Evolutionary conservation across 306 rosid genomes (phyloP), one percentile per base, ranked within the genome.

Genomic region (Citrullus amarus): DNA sequence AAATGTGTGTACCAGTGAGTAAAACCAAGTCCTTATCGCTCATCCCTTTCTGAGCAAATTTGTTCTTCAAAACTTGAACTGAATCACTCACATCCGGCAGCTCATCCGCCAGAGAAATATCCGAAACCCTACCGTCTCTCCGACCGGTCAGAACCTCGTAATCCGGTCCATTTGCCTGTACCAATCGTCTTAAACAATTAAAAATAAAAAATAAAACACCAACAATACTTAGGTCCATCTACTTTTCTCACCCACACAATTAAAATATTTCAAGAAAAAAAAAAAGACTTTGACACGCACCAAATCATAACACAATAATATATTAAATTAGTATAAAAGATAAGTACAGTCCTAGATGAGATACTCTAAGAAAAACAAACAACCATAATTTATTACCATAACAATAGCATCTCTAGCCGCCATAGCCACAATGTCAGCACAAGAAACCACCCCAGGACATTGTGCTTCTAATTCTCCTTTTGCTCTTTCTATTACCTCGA

Each of bases 21-120:
- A 90, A 85, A n/a, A 92, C 98, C 38, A 94, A 92, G 87, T 94
- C 98, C 73, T 87, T 90, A 0, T 82, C 86, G 1, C 85, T 78
- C 82, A 94, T 92, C 15, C 98, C 97, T 78, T 88, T 92, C 46
- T 76, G 36, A 0, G 67, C 65, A 77, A 92, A 92, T 88, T 90
- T 94, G 44, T 57, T 54, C 83, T 87, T 92, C 78, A 94, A 90
- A 83, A 50, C 53, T 78, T 88, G 80, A 80, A 90, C 83, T 2
- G 97, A 85, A 67, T 94, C 95, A 80, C 84, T 48, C n/a, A 94
- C 95, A 3, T 89, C 96, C 13, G 98, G 98, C 92, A 94, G 87
- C 3, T 83, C 88, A 17, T 5, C 82, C 9, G 96, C 97, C 16
- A 87, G 83, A 0, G 90, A 76, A 11, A 69, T 0, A 28, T 89